Base-by-base conservation (phyloP, 805 yeast species). In the Lachancea waltii region DNA sequence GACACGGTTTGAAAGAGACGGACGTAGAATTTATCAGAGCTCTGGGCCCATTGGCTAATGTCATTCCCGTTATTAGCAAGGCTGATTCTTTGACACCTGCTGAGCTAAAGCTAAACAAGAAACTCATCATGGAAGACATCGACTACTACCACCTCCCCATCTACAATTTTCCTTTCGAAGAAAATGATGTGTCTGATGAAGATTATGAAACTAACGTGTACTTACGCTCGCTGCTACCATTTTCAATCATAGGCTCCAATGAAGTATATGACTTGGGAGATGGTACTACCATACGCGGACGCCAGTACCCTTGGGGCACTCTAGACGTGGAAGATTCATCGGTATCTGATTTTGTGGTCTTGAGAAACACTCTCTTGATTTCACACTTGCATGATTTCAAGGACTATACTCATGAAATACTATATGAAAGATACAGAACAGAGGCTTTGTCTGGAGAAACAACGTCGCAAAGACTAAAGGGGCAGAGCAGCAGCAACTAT, bases 381-480 rank as follows among this genome's bases (percentile, higher is more conserved):
- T 79, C 92, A 13, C 95, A 86, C 63, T 72, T 87, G 62, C 80
- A 80, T 57, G 96, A 87, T 56, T 77, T 87, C 62, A 85, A 85
- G 64, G 96, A 87, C 52, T 72, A 75, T 53, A 87, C 97, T 6
- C 94, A 84, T 58, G 95, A 86, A 58, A 73, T 79, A 28, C 67
- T 87, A 46, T 87, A 87, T 61, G 97, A 87, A 62, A 80, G 79
- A 56, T 87, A 87, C 64, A 80, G 97, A 71, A 84, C 95, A 7
- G 86, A 79, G 54, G 87, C 89, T 13, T 71, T 84, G 46, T 77
- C 85, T 20, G 80, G 83, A 21, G 81, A 77, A 43, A 35, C 16
- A n/a, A 30, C 41, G 35, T 35, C 39, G 9, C 24, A 24, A 35
- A 27, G 31, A 16, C 16, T 34, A 9, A 9, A 14, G 16, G 10